A percentile compares a stretch with the other conserved stretches of the same genome.
These are phyloP conservation scores for Cicer pinnatifidum DNA, from an alignment of 306 rosid species.

Conservation along the genomic window DNA sequence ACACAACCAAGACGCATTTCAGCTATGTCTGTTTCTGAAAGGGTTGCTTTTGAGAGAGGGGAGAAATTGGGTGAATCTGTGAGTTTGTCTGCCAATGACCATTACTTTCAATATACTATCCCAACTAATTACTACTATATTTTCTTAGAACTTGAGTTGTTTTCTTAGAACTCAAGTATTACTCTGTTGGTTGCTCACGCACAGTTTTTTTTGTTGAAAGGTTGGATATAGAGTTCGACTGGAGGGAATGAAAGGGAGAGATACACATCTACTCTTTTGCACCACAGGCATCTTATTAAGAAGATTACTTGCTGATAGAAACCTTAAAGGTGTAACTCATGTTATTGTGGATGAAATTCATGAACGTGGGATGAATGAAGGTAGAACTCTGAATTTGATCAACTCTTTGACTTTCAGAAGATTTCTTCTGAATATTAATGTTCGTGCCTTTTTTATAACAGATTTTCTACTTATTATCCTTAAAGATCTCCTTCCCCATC, in stretches of 20 bases:
- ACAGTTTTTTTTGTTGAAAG: slow-evolving; percentile 48
- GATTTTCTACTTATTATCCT: slow-evolving; percentile 96
- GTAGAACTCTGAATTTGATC: slow-evolving; percentile 54
- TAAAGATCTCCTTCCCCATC: slow-evolving; percentile 84
- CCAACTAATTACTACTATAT: slow-evolving; percentile 23
- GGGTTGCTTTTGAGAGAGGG: slow-evolving; percentile 93
- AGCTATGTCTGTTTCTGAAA: slow-evolving; percentile 95
- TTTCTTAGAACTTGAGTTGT: slow-evolving; percentile 35
- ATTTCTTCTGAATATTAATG: slow-evolving; percentile 50
- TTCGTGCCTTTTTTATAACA: slow-evolving; percentile 55
- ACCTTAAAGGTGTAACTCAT: slow-evolving; percentile 82
- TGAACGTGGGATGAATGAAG: slow-evolving; percentile 99
- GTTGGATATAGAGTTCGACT: slow-evolving; percentile 96
- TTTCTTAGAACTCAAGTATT: slow-evolving; percentile 30
- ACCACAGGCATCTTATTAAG: slow-evolving; percentile 96
- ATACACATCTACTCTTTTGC: slow-evolving; percentile 92
- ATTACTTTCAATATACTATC: slow-evolving; percentile 29
- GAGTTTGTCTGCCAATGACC: slow-evolving; percentile 54
- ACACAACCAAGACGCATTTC: slow-evolving; percentile 98
- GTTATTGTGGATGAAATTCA: slow-evolving; percentile 98
- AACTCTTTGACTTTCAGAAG: slow-evolving; percentile 42
- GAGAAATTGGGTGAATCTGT: slow-evolving; percentile 97
- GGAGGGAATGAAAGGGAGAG: slow-evolving; percentile 95
- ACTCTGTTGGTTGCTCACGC: slow-evolving; percentile 31
- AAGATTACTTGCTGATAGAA: slow-evolving; percentile 89